A percentile compares a stretch with the other conserved stretches of the same genome.
Evolutionary conservation across 2,329 filamentous ascomycete species (phyloP).

Genomic region (Trichoderma gracile): DNA sequence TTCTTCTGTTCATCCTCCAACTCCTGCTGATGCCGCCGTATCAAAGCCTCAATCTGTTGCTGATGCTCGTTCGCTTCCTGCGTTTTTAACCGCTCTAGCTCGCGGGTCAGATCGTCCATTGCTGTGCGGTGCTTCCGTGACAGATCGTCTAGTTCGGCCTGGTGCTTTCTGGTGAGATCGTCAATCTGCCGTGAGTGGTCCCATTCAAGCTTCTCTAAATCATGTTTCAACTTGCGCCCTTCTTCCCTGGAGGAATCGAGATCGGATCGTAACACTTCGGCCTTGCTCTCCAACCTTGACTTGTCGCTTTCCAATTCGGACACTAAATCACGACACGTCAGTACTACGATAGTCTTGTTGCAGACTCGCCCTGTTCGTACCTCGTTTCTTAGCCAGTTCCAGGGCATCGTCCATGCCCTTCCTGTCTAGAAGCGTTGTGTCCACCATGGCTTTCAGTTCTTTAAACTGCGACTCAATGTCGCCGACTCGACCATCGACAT

Average conservation of each 20-base stretch:
- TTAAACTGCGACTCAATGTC: slow-evolving; percentile 75
- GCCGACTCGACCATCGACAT: slow-evolving; percentile 74
- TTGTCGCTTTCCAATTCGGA: slow-evolving; percentile 52
- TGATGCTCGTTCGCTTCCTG: slow-evolving; percentile 60
- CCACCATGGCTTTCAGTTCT: slow-evolving; percentile 71
- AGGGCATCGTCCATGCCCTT: slow-evolving; percentile 73
- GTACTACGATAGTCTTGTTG: background rate
- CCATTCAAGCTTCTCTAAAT: slow-evolving; percentile 43
- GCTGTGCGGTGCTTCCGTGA: slow-evolving; percentile 39
- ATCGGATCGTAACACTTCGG: slow-evolving; percentile 61
- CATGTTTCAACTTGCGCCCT: slow-evolving; percentile 38
- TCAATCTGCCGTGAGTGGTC: slow-evolving; percentile 52
- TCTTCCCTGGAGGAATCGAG: slow-evolving; percentile 49
- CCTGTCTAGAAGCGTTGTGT: slow-evolving; percentile 66
- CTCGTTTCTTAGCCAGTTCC: slow-evolving; percentile 61
- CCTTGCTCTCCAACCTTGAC: slow-evolving; percentile 49
- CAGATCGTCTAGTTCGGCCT: slow-evolving; percentile 40
- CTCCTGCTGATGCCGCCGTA: slow-evolving; percentile 62
- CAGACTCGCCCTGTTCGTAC: background rate
- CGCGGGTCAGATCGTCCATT: slow-evolving; percentile 46
- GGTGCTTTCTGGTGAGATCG: slow-evolving; percentile 47
- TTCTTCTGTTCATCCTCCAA: slow-evolving; percentile 64
- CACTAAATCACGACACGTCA: slow-evolving; percentile 33
- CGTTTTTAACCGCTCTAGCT: slow-evolving; percentile 46
- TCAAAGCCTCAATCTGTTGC: slow-evolving; percentile 66